These are phyloP conservation scores for Aspergillus carlsbadensis DNA, from an alignment of 495 filamentous ascomycete genomes.

Conservation along the genomic window DNA sequence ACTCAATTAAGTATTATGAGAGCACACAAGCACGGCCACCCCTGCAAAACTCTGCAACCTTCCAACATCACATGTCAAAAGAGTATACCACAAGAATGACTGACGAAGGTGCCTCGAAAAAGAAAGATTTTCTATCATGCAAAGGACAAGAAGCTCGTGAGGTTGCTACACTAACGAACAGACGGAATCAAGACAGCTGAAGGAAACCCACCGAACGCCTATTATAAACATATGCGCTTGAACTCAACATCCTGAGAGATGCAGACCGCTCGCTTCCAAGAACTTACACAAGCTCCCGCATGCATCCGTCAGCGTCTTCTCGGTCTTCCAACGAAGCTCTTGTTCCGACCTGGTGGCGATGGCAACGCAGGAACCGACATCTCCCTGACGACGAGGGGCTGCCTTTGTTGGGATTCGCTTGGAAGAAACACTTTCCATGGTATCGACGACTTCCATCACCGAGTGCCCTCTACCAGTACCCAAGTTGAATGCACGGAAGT, in stretches of 20 bases:
- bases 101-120: neutral
- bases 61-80: neutral
- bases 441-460: constrained; percentile 49
- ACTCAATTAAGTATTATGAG: constrained; percentile 1
- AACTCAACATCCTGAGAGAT: constrained; percentile 17
- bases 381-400: constrained; percentile 72
- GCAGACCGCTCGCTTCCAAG: constrained; percentile 36
- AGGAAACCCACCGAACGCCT: constrained; percentile 14
- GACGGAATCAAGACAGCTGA: neutral
- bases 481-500: constrained; percentile 54
- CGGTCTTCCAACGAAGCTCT: constrained; percentile 88
- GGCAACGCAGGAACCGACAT: constrained; percentile 76
- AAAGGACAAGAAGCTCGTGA: constrained; percentile 2
- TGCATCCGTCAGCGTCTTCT: constrained; percentile 76
- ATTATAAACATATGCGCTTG: constrained; percentile 3
- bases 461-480: constrained; percentile 53
- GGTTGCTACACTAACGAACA: neutral
- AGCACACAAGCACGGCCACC: neutral
- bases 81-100: neutral
- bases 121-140: constrained; percentile 18
- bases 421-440: constrained; percentile 45
- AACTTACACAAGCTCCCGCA: constrained; percentile 84
- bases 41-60: neutral
- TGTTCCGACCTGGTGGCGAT: constrained; percentile 78
- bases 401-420: constrained; percentile 53